Evolutionary conservation across 768 basidiomycete species (phyloP).

Genomic region (Termitomyces sp.): DNA sequence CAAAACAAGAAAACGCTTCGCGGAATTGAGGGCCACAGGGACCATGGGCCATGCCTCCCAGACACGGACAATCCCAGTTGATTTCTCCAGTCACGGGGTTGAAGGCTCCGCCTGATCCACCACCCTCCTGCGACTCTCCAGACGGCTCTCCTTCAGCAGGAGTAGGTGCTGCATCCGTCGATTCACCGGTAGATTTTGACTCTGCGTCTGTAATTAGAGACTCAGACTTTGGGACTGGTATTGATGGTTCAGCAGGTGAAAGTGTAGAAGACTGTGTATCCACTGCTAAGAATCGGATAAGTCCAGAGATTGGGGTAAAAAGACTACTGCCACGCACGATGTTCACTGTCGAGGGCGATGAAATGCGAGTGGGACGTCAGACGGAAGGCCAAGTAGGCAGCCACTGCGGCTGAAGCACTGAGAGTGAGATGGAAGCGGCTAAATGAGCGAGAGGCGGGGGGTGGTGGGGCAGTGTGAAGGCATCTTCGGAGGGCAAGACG

Average conservation of each 20-base stretch:
- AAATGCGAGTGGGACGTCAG: conserved; percentile 29
- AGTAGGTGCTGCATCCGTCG: background rate
- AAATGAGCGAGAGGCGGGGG: conserved; percentile 17
- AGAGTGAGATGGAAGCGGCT: conserved; percentile 29
- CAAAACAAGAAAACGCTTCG: conserved; percentile 95
- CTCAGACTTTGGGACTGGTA: background rate
- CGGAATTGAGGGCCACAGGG: conserved; percentile 93
- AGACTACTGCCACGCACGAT: conserved; percentile 17
- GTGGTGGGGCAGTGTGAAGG: conserved; percentile 37
- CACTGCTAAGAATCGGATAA: background rate
- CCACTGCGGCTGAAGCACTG: conserved; percentile 37
- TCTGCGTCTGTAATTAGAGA: conserved; percentile 12
- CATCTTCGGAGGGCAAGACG: conserved; percentile 49
- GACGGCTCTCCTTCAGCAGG: background rate
- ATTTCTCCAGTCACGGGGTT: conserved; percentile 98
- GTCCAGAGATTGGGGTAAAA: background rate
- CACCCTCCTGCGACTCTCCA: background rate
- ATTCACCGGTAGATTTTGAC: background rate
- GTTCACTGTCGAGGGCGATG: conserved; percentile 44
- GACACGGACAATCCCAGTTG: conserved; percentile 99
- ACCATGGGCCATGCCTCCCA: conserved; percentile 98
- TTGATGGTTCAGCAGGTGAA: background rate
- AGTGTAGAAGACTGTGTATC: conserved; percentile 12
- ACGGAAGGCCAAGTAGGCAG: conserved; percentile 46
- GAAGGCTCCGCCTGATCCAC: conserved; percentile 53